Evolutionary conservation across 2,329 filamentous ascomycete genomes (phyloP), one percentile per base, ranked within the genome.

Genomic region (Alternaria incomplexa): DNA sequence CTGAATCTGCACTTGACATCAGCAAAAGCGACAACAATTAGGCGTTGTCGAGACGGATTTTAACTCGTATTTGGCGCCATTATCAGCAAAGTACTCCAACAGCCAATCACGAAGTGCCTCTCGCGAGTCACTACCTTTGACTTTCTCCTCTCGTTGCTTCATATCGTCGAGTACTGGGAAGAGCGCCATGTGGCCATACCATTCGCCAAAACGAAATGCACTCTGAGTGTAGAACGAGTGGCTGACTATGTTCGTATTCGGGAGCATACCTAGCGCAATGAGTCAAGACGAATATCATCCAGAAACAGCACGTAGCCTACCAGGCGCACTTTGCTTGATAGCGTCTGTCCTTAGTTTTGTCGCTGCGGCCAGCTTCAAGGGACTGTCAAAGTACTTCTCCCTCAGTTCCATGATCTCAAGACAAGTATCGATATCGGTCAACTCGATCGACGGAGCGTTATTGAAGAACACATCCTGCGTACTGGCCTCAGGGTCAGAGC

Each of bases 211-310:
- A 8, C 72, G 58, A 36, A 76, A 77, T 6, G 71, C 74, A 8
- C 74, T 77, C 54, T 79, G 76, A 13, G 65, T 72, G 52, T 71
- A 75, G 58, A 78, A 73, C 6, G 54, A 69, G 55, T 56, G 79
- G 75, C 66, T 67, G 47, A 81, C 82, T 3, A 79, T 76, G 36
- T 81, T 79, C 13, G 73, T 80, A 7, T 78, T 81, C 3, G 62
- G 66, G 6, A 70, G 47, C 58, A 58, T 64, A 10, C 20, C 58
- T 63, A 26, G 3, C 6, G 12, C 15, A 8, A 44, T 54, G 26
- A 59, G 57, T 26, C 7, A 28, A 32, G 10, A 30, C 36, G 10
- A 23, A 17, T 1, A 40, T 4, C 5, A 17, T 20, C 20, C 12
- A 11, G n/a, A 28, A 30, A 36, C 23, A 44, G 10, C 9, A 45